Evolutionary conservation across 768 basidiomycete species (phyloP), one percentile per base, ranked within the genome.

Genomic region (Lyophyllum shimeji): DNA sequence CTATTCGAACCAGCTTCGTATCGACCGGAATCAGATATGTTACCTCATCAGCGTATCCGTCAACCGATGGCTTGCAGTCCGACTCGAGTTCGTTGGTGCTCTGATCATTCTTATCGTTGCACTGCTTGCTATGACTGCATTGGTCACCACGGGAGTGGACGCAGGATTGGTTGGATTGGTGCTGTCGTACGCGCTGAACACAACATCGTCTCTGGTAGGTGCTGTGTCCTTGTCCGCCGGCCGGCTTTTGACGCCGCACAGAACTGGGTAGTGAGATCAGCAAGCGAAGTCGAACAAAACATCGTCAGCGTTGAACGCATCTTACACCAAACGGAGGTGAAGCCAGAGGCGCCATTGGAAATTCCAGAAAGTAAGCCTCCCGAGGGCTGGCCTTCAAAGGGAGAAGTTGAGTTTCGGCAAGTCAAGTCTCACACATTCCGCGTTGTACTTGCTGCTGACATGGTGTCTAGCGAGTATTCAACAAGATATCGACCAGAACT

Each of bases 221-320:
- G 43, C 18, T 44, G 50, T 7, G 68, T 45, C 42, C 11, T 27
- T 15, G 54, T 13, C 7, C 15, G 9, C 13, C 18, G 31, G 45
- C 8, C 50, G 6, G 46, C 48, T 48, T 20, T 7, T 60, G 25
- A 50, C 7, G 13, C 39, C 8, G 39, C 63, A 29, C 61, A 64
- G 63, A 64, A 64, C 42, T 64, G 89, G 89, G 77, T 92, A 6
- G 90, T 93, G 24, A 82, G 90, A 27, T 86, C 86, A 13, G 86
- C 89, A 2, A 89, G 86, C 63, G 94, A 95, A 69, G 90, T 94
- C 12, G 94, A 96, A 66, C 90, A 94, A 63, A 92, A 91, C 61
- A 87, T 93, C 63, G 91, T 94, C 57, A 91, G 90, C 63, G 89
- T 93, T 15, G 94, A 96, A 68, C 86, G 93, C 5, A 88, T 95